These are phyloP conservation scores for Phaffia tasmanica DNA, from an alignment of 768 basidiomycete species.

Conservation along the genomic window DNA sequence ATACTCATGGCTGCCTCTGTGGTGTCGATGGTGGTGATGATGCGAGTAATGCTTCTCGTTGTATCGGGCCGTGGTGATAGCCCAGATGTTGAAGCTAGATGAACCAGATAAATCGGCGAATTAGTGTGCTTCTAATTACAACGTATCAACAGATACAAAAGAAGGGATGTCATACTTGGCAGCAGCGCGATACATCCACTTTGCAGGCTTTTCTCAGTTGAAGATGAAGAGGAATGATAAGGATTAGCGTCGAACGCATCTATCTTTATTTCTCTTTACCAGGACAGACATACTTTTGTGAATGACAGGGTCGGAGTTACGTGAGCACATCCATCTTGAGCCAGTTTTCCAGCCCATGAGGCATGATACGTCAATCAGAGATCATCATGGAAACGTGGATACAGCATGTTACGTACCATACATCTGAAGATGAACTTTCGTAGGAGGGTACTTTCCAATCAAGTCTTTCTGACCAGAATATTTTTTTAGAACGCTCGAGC, in stretches of 20 bases:
- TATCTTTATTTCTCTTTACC: too few relatives aligned
- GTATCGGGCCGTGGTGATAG: constrained; percentile 7
- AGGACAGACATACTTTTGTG: background rate
- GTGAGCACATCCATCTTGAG: constrained; percentile 45
- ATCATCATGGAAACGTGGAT: background rate
- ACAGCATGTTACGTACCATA: constrained; percentile 44
- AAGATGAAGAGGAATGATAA: too few relatives aligned
- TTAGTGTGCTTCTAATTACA: too few relatives aligned
- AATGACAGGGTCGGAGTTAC: constrained; percentile 20
- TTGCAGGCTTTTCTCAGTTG: background rate
- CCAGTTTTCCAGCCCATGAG: background rate
- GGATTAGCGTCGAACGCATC: too few relatives aligned
- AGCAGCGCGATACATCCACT: constrained; percentile 20
- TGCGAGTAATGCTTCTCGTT: constrained; percentile 4
- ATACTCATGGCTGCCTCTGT: background rate
- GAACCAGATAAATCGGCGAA: background rate
- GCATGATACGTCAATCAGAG: background rate
- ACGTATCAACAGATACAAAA: background rate
- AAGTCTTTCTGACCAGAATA: constrained; percentile 36
- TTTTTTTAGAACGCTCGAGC: constrained; percentile 31
- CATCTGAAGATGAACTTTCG: constrained; percentile 83
- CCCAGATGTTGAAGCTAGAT: constrained; percentile 19
- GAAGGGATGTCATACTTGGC: background rate
- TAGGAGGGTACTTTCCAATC: constrained; percentile 42
- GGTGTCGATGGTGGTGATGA: constrained; percentile 9